Base-by-base conservation (phyloP, 2,329 filamentous ascomycete genomes). In the Aspergillus puulaauensis region DNA sequence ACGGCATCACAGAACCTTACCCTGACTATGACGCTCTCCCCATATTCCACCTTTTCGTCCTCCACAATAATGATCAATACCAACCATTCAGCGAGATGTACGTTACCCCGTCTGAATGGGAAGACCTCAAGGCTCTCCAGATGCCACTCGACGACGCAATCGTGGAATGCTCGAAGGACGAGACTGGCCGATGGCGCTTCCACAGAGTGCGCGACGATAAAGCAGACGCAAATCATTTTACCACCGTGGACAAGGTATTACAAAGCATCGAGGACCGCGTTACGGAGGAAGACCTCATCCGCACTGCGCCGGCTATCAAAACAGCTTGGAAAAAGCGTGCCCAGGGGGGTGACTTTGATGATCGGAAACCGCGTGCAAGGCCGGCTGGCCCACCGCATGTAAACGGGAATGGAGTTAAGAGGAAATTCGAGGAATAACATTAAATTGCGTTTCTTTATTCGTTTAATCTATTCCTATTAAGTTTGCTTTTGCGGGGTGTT, bases 161-260 rank as follows among this genome's bases (percentile, higher is more conserved):
- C 59, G 89, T 98, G 54, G 95, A 99, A 77, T 97, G 92, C 72
- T 91, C 86, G 69, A 86, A 91, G 75, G 91, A 96, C 69, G 80
- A 85, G 2, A 75, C 87, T 57, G 84, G 84, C 17, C 80, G 87
- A 21, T 99, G 95, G 95, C 86, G 92, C 57, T 90, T 91, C 73
- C 88, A 95, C 66, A 87, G 93, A 31, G 93, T 97, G 75, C 84
- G 95, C 52, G 93, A 98, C 68, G 95, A 99, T 75, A 99, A 99
- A 77, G 80, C 82, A 27, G 89, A 96, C 64, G 92, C 90, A 0
- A 99, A 99, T 69, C 93, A 98, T 75, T 88, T 90, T 59, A 87
- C 80, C 17, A 93, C 90, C 0, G 91, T 97, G 1, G 81, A 87
- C 24, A 96, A 90, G 71, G 95, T 99, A 4, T 82, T 97, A 58